Evolutionary conservation across 305 asterid species (phyloP), one percentile per base, ranked within the genome.

Genomic region (Plantago lanceolata): DNA sequence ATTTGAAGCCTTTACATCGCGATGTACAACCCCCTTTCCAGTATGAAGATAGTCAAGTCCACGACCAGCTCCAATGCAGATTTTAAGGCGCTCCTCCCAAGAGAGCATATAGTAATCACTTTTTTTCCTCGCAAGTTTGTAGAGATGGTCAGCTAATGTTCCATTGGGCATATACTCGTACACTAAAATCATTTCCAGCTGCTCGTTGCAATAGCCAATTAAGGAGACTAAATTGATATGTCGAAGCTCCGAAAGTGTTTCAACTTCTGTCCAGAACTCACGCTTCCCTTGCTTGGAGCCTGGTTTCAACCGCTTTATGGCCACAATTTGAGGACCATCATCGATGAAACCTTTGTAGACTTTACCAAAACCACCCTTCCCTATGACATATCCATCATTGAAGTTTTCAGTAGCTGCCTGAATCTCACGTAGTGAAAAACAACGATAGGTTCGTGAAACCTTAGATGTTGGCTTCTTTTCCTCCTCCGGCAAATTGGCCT

Each of bases 31-130:
- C 45, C 81, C 83, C 19, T 71, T 59, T 64, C 76, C 79, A 0
- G 78, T 76, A 68, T 83, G 89, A 66, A 83, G 89, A 62, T 78
- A 83, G 60, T 76, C 86, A 7, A 83, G 63, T 48, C 82, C 89
- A 9, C 82, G 82, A 29, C 73, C 83, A 50, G 85, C 75, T 61
- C 84, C 89, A 14, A 83, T 74, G 85, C 89, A 83, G 60, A 81
- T 83, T 49, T 57, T 65, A 31, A 83, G 86, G 28, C 84, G 77
- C 74, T 78, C 71, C 68, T 76, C 80, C 89, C 80, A 75, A 40
- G 76, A 68, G 24, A 74, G 84, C 51, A 78, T 59, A 68, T 57
- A 67, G 59, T 6, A 61, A 5, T 55, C 63, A 3, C 45, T 43
- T 31, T 33, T 43, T 16, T 68, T 65, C 68, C 62, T 49, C 17